Evolutionary conservation across 495 filamentous ascomycete genomes (phyloP).

Genomic region (Lasiosphaeria ovina): DNA sequence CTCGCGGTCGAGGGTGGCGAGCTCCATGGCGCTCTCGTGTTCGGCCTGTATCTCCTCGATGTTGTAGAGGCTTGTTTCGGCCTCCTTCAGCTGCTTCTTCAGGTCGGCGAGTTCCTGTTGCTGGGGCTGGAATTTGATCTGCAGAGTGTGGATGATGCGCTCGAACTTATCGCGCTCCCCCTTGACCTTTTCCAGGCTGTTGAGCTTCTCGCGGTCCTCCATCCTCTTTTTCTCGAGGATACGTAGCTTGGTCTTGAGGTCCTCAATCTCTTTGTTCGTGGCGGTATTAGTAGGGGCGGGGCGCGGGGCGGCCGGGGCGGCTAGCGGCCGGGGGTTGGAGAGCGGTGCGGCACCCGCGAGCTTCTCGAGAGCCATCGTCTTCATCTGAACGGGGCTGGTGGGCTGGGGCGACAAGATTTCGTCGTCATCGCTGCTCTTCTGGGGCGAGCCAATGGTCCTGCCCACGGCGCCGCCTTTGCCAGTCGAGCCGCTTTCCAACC

Average conservation of each 20-base stretch:
- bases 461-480: conserved; percentile 24
- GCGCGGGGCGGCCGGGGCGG: conserved; percentile 9
- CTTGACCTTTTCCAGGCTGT: conserved; percentile 71
- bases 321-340: conserved; percentile 25
- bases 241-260: conserved; percentile 73
- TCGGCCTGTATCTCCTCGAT: conserved; percentile 75
- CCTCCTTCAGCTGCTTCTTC: conserved; percentile 72
- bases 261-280: conserved; percentile 67
- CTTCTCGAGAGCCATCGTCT: conserved; percentile 46
- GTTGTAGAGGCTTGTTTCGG: conserved; percentile 62
- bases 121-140: conserved; percentile 83
- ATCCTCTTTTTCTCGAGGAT: conserved; percentile 77
- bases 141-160: conserved; percentile 84
- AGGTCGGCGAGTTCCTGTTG: conserved; percentile 77
- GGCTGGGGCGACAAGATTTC: conserved; percentile 43
- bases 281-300: conserved; percentile 38
- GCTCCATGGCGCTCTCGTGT: conserved; percentile 79
- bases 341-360: conserved; percentile 35
- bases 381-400: conserved; percentile 45
- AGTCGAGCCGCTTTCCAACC: conserved; percentile 31
- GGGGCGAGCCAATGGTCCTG: conserved; percentile 33
- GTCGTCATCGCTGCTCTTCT: conserved; percentile 38
- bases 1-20: conserved; percentile 84
- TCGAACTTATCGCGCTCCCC: conserved; percentile 84
- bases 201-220: conserved; percentile 87